Conservation (phyloP, 148 eudicot species). For the Agrostemma githago region DNA sequence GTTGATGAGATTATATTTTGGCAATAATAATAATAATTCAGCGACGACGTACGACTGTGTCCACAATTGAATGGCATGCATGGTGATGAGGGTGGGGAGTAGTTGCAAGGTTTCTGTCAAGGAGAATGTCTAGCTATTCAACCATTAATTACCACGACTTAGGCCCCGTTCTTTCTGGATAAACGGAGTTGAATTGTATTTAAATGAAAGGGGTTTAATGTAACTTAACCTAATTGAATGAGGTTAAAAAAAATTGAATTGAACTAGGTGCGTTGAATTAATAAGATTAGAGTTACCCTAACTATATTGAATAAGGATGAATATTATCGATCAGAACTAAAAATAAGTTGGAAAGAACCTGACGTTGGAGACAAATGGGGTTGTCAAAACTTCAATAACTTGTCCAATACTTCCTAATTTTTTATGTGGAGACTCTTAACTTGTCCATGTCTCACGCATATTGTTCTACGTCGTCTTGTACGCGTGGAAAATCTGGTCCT, state of each 20-base stretch:
- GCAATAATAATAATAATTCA: conserved; percentile 19
- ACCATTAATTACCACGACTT: conserved; percentile 5
- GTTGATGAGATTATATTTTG: background rate
- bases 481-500: background rate
- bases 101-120: conserved; percentile 25
- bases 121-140: conserved; percentile 16
- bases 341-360: too few relatives aligned
- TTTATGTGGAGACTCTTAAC: background rate
- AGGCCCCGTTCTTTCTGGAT: too few relatives aligned
- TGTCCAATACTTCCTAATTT: conserved; percentile 19
- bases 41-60: conserved; percentile 12
- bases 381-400: conserved; percentile 27
- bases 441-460: background rate
- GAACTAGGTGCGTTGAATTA: too few relatives aligned
- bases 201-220: too few relatives aligned
- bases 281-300: too few relatives aligned
- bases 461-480: background rate
- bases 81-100: conserved; percentile 3
- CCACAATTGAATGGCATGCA: conserved; percentile 12
- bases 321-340: too few relatives aligned
- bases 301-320: too few relatives aligned
- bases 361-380: background rate
- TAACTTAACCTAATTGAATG: too few relatives aligned
- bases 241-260: too few relatives aligned
- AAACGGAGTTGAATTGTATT: too few relatives aligned